A percentile compares a stretch with the other conserved stretches of the same genome.
Conservation (phyloP, 2,329 filamentous ascomycete genomes). For the Helotiales sp. region DNA sequence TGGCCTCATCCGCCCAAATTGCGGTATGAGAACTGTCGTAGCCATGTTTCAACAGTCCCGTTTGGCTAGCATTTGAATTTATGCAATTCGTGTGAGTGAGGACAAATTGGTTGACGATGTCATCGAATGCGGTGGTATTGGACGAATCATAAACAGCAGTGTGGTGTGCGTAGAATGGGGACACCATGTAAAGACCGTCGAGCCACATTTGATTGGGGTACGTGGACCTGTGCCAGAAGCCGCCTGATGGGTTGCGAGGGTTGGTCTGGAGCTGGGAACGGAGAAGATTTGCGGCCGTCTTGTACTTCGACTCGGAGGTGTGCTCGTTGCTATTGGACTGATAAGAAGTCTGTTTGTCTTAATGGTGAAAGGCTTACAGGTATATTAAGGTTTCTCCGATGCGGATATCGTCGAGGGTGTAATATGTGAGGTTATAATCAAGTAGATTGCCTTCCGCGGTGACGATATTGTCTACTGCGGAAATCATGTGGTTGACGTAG, state of each 20-base stretch:
- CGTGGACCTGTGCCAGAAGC: slow-evolving; percentile 45
- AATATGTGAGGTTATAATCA: slow-evolving; percentile 46
- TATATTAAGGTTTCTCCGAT: slow-evolving; percentile 39
- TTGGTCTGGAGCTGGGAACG: slow-evolving; percentile 48
- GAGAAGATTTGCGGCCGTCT: slow-evolving; percentile 47
- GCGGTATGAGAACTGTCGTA: slow-evolving; percentile 38
- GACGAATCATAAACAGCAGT: slow-evolving; percentile 20
- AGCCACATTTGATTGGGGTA: slow-evolving; percentile 59
- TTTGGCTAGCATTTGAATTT: slow-evolving; percentile 18
- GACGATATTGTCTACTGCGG: slow-evolving; percentile 49
- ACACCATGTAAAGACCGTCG: slow-evolving; percentile 50
- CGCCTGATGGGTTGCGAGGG: slow-evolving; percentile 50
- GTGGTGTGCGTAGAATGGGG: slow-evolving; percentile 32
- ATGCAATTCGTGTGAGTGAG: slow-evolving; percentile 27
- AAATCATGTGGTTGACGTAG: slow-evolving; percentile 45
- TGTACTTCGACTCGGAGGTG: slow-evolving; percentile 49
- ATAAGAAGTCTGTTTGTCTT: background rate
- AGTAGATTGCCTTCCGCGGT: slow-evolving; percentile 46
- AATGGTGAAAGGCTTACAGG: background rate
- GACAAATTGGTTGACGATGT: slow-evolving; percentile 31
- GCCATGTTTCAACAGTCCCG: slow-evolving; percentile 37
- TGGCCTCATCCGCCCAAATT: slow-evolving; percentile 38
- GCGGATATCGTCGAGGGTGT: slow-evolving; percentile 54
- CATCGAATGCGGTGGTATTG: slow-evolving; percentile 33
- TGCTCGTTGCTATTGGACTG: slow-evolving; percentile 1